phyloP scores from a whole-genome alignment of 1,139 yeast species.

The Tardiomyces digboiensis region DNA sequence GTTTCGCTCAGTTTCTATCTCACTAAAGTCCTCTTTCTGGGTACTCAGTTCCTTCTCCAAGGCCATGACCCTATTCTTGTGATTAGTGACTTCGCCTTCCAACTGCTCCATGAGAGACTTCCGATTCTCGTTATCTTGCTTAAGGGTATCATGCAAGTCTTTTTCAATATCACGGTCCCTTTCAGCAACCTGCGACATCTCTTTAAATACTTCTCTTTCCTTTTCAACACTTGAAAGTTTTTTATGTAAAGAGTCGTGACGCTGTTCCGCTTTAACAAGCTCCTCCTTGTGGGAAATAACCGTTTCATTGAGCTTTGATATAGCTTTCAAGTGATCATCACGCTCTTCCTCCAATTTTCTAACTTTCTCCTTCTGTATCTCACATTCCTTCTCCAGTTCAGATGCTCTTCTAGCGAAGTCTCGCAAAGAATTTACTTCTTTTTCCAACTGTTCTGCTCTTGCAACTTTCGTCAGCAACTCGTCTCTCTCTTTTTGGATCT shows the following conservation, averaged over 20 bases:
- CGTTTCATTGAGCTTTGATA: not conserved
- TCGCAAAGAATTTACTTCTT: not conserved
- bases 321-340: not conserved
- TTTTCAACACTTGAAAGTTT: not conserved
- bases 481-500: conserved; percentile 2
- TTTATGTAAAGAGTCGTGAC: not conserved
- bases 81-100: conserved; percentile 1
- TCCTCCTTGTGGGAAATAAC: not conserved
- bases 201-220: not conserved
- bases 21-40: conserved; percentile 2
- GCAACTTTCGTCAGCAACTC: not conserved
- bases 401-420: not conserved
- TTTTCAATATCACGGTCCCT: conserved; percentile 2
- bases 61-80: conserved; percentile 3
- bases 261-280: not conserved
- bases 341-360: not conserved
- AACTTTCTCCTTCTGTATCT: not conserved
- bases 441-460: not conserved
- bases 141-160: conserved; percentile 1
- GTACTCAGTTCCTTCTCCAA: conserved; percentile 4
- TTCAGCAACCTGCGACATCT: not conserved
- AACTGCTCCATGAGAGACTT: conserved; percentile 2
- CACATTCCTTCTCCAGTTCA: not conserved
- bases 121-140: conserved; percentile 6
- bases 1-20: conserved; percentile 3